Conservation (phyloP, 805 yeast genomes). For the Myxozyma mucilagina region DNA sequence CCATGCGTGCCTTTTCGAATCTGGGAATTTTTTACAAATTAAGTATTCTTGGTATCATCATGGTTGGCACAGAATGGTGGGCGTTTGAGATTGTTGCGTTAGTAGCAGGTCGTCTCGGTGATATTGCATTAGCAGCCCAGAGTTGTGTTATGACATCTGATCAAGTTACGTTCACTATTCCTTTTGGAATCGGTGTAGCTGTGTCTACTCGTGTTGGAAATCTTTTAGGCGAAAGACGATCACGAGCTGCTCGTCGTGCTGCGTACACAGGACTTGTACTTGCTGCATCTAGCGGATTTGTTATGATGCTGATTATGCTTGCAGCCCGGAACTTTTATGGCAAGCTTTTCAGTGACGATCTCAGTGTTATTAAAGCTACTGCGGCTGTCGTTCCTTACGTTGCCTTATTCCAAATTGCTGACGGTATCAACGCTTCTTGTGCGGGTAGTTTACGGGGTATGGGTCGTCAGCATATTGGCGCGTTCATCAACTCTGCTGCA, state of each 20-base stretch:
- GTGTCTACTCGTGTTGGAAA: conserved; percentile 58
- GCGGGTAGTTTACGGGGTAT: conserved; percentile 75
- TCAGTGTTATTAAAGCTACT: conserved; percentile 55
- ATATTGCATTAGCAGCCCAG: conserved; percentile 57
- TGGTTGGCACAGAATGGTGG: conserved; percentile 58
- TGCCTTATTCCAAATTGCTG: conserved; percentile 65
- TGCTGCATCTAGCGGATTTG: conserved; percentile 39
- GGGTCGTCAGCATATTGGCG: conserved; percentile 74
- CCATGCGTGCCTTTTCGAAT: conserved; percentile 32
- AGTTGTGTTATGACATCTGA: conserved; percentile 56
- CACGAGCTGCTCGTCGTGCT: conserved; percentile 45
- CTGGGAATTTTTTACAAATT: conserved; percentile 44
- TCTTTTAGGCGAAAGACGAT: conserved; percentile 48
- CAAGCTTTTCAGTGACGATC: conserved; percentile 60
- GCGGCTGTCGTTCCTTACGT: conserved; percentile 61
- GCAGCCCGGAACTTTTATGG: conserved; percentile 55
- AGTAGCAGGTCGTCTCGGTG: conserved; percentile 55
- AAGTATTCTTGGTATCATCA: conserved; percentile 55
- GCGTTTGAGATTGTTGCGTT: conserved; percentile 61
- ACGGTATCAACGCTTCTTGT: conserved; percentile 68
- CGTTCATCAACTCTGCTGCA: conserved; percentile 63
- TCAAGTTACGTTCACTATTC: conserved; percentile 54
- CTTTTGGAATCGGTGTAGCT: conserved; percentile 60
- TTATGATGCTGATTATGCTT: conserved; percentile 44
- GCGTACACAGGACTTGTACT: conserved; percentile 46